A percentile compares a stretch with the other conserved stretches of the same genome.
These are phyloP conservation scores for Erodium moschatum DNA, from an alignment of 441 rosid species.

Conservation along the genomic window DNA sequence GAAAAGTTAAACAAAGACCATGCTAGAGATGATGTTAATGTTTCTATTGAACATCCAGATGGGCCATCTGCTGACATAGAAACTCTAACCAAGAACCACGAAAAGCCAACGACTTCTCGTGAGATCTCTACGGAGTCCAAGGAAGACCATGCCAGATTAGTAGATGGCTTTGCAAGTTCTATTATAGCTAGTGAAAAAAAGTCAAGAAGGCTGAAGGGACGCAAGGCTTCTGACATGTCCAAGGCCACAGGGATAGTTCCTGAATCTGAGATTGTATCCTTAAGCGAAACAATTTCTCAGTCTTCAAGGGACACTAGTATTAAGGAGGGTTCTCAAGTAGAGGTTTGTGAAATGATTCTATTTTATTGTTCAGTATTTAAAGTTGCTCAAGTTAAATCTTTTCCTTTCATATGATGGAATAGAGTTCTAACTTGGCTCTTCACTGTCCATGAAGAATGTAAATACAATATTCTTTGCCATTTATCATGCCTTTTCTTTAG, in stretches of 20 bases:
- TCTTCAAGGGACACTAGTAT: conserved; percentile 35
- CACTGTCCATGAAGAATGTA: neutral
- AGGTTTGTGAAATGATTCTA: conserved; percentile 45
- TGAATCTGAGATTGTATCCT: conserved; percentile 39
- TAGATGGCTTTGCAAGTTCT: conserved; percentile 36
- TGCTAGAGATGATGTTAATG: conserved; percentile 22
- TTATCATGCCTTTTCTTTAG: neutral
- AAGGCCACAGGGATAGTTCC: conserved; percentile 34
- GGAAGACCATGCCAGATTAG: conserved; percentile 34
- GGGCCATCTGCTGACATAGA: conserved; percentile 30
- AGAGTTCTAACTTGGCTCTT: neutral
- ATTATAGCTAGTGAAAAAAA: conserved; percentile 36
- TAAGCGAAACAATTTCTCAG: conserved; percentile 30
- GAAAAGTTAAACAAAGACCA: conserved; percentile 21
- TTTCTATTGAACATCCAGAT: conserved; percentile 24
- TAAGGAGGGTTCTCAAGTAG: conserved; percentile 72
- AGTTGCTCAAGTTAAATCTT: neutral
- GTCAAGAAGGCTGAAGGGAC: conserved; percentile 35
- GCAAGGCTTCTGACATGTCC: conserved; percentile 35
- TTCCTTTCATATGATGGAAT: neutral
- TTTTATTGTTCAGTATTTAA: neutral
- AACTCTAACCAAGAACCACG: conserved; percentile 25
- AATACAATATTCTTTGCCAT: neutral
- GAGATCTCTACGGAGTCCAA: conserved; percentile 29
- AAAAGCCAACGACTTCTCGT: conserved; percentile 27